Evolutionary conservation across 2,329 filamentous ascomycete species (phyloP).

Genomic region (Dactylellina haptotyla): DNA sequence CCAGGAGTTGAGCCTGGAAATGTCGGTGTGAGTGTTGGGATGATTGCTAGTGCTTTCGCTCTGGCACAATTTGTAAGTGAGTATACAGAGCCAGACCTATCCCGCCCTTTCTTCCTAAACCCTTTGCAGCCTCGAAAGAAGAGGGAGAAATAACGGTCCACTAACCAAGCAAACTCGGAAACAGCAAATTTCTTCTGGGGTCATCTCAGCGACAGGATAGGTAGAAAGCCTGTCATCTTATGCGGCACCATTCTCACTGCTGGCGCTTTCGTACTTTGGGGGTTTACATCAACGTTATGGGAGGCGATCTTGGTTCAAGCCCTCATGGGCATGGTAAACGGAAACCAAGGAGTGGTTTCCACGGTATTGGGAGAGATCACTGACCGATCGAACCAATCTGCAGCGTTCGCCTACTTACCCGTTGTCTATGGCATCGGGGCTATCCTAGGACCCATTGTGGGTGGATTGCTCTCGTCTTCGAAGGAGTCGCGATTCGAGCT

Average conservation of each 20-base stretch:
- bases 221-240: constrained; percentile 83
- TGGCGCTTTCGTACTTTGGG: constrained; percentile 83
- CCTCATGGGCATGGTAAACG: constrained; percentile 91
- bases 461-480: constrained; percentile 79
- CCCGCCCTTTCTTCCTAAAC: background rate
- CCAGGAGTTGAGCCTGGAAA: constrained; percentile 77
- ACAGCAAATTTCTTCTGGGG: constrained; percentile 86
- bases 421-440: constrained; percentile 95
- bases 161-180: background rate
- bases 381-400: constrained; percentile 91
- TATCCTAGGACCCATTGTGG: constrained; percentile 91
- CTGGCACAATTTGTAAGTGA: constrained; percentile 82
- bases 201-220: constrained; percentile 79
- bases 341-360: constrained; percentile 83
- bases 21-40: constrained; percentile 86
- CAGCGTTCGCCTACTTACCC: constrained; percentile 91
- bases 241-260: constrained; percentile 84
- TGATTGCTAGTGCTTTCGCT: constrained; percentile 90
- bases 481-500: constrained; percentile 61
- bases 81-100: constrained; percentile 1
- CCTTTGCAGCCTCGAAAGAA: too few relatives aligned
- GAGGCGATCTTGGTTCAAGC: constrained; percentile 87
- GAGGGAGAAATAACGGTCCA: too few relatives aligned
- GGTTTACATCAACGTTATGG: constrained; percentile 82
- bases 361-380: constrained; percentile 95